Percentiles rank a stretch among this genome's conserved stretches.
Evolutionary conservation across 768 basidiomycete species (phyloP).

Genomic region (Lentinula aciculospora): DNA sequence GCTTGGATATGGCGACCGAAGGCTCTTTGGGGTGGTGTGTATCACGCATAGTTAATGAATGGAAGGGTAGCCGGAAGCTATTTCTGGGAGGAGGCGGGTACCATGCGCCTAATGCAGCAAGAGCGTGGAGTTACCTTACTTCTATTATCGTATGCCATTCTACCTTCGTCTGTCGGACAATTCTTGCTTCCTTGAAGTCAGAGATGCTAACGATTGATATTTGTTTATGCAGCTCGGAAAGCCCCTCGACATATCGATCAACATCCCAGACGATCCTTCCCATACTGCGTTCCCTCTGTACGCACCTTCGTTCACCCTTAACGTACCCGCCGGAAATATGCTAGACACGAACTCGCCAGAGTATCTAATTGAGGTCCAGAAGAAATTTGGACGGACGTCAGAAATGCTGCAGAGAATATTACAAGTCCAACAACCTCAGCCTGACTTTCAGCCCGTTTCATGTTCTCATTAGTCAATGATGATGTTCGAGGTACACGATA

Average conservation of each 20-base stretch:
- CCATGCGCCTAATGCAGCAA: constrained; percentile 73
- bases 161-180: too few species aligned
- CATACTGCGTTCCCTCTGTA: constrained; percentile 69
- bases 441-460: too few species aligned
- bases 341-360: constrained; percentile 65
- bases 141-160: constrained; percentile 63
- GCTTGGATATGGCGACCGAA: constrained; percentile 21
- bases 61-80: constrained; percentile 52
- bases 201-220: too few species aligned
- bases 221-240: constrained; percentile 45
- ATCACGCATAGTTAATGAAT: constrained; percentile 39
- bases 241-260: constrained; percentile 49
- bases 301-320: constrained; percentile 76
- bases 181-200: too few species aligned
- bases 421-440: not conserved
- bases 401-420: not conserved
- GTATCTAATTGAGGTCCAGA: constrained; percentile 38
- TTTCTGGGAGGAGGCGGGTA: constrained; percentile 89
- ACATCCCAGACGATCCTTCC: constrained; percentile 54
- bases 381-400: not conserved
- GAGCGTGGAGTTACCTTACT: constrained; percentile 84
- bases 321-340: constrained; percentile 69
- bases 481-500: too few species aligned
- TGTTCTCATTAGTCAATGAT: too few species aligned
- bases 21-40: constrained; percentile 74